Base-by-base conservation (phyloP, 2,329 filamentous ascomycete genomes). In the Zymoseptoria ardabiliae region DNA sequence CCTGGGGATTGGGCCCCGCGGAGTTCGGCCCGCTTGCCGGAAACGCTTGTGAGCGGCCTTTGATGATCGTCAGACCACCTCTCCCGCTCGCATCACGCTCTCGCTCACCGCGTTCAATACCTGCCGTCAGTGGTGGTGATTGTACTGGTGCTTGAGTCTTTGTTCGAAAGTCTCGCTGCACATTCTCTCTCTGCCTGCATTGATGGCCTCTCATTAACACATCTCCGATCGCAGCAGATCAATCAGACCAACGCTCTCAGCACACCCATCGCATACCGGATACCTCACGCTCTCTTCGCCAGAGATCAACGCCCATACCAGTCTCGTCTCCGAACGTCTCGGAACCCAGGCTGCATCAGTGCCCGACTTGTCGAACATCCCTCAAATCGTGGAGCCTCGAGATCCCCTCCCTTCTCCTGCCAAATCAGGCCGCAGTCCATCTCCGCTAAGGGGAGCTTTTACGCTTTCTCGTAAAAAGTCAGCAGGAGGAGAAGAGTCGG, bases 371-470 rank as follows among this genome's bases (percentile, higher is more conserved):
- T 71, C 75, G 22, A 66, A 69, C 48, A 71, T 76, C 55, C 67
- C 71, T 49, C 64, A 68, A 49, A 70, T 71, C 58, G 45, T 70
- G 56, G 69, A 71, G 57, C 67, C 69, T 23, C 48, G 51, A 54
- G 60, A 61, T 50, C 61, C 59, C 53, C 45, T 63, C 35, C 56
- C 61, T 10, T 41, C 62, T 55, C 58, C 68, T 56, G 60, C 68
- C 17, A 55, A 63, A 41, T 67, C 77, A 62, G 81, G 81, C 65
- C 82, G 88, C 61, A 85, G 85, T 22, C 79, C 83, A 20, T 92
- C 90, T 9, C 88, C 89, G 10, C 78, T 93, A 62, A 88, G 83
- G 72, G 85, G 87, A 69, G 88, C 87, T 11, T 90, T 94, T 68
- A 82, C 77, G 60, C 73, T 69, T 50, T 58, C 65, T 48, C 77